These are phyloP conservation scores for Phytophthora multivora DNA, from an alignment of 352 stramenopile species.

Conservation along the genomic window DNA sequence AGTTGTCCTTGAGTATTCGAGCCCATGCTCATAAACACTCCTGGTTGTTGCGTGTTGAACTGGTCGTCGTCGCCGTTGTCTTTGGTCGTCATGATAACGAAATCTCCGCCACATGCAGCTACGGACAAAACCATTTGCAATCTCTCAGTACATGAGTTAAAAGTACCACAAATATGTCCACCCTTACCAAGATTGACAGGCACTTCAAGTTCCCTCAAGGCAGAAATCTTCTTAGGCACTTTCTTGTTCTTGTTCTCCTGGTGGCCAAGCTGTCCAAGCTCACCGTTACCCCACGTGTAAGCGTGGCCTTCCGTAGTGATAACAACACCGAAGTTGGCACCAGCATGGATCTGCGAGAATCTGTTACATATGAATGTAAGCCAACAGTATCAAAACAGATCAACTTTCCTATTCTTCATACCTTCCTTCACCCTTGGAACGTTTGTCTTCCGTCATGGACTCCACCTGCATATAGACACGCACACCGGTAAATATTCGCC, in stretches of 20 bases:
- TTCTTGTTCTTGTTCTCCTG: constrained; percentile 90
- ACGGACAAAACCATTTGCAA: constrained; percentile 10
- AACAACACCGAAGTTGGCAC: constrained; percentile 63
- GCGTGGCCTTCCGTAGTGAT: constrained; percentile 67
- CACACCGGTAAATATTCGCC: not conserved
- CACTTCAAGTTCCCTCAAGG: constrained; percentile 77
- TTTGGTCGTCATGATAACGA: constrained; percentile 74
- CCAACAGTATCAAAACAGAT: not conserved
- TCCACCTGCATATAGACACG: constrained; percentile 51
- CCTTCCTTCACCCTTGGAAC: constrained; percentile 76
- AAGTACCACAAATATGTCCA: not conserved
- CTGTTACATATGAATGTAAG: constrained; percentile 26
- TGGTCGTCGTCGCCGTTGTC: constrained; percentile 70
- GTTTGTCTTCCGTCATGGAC: constrained; percentile 73
- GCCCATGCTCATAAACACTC: constrained; percentile 84
- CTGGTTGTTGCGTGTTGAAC: constrained; percentile 77
- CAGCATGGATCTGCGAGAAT: constrained; percentile 60
- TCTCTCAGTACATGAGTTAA: constrained; percentile 15
- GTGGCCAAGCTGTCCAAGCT: constrained; percentile 78
- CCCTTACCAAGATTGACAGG: constrained; percentile 61
- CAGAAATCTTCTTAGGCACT: constrained; percentile 84
- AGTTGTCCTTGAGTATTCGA: constrained; percentile 75
- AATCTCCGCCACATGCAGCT: constrained; percentile 69
- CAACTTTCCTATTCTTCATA: constrained; percentile 15
- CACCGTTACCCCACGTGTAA: constrained; percentile 83